Base-by-base conservation (phyloP, 2,329 filamentous ascomycete species). In the Colletotrichum chrysophilum region DNA sequence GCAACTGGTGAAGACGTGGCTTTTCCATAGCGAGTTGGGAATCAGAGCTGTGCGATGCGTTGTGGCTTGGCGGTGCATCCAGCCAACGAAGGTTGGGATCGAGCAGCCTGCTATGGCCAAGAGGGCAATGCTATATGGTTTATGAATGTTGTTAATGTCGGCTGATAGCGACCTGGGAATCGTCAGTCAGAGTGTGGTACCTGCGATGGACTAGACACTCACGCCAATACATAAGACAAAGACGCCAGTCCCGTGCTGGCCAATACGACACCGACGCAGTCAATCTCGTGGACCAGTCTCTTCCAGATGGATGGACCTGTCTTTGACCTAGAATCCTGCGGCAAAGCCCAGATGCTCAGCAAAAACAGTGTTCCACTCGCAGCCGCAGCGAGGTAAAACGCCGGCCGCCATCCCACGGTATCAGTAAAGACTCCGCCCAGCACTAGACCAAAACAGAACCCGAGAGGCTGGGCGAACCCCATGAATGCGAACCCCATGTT, bases 1-100 rank as follows among this genome's bases (percentile, higher is more conserved):
- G 16, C 89, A 86, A 5, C 83, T 84, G 0, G 87, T 87, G 78
- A 92, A 92, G 8, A 86, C 81, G 0, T 81, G 80, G 52, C 91
- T 90, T 14, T 81, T 84, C 91, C 90, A 92, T 0, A 92, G 80
- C 0, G 86, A 87, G 78, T 92, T 92, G 0, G 90, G 90, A 26
- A 92, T 91, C 10, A 74, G 52, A 1, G 71, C 60, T 4, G 62
- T 60, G 6, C 36, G n/a, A n/a, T 43, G 34, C 5, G 8, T 34
- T 8, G 43, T 70, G 16, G 34, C 67, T 14, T 48, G 71, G 48
- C 36, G 38, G n/a, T 65, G 60, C 71, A 74, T 70, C 71, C 71
- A 74, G 2, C 36, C 38, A 4, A 66, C 16, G 32, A 74, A 74
- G 2, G 32, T 26, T 0, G 55, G 34, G 2, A 58, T 32, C 2